Percentiles rank a stretch among this genome's conserved stretches.
These are phyloP conservation scores for Backusella australiensis DNA, from an alignment of 192 early-diverging fungal species.

Conservation along the genomic window DNA sequence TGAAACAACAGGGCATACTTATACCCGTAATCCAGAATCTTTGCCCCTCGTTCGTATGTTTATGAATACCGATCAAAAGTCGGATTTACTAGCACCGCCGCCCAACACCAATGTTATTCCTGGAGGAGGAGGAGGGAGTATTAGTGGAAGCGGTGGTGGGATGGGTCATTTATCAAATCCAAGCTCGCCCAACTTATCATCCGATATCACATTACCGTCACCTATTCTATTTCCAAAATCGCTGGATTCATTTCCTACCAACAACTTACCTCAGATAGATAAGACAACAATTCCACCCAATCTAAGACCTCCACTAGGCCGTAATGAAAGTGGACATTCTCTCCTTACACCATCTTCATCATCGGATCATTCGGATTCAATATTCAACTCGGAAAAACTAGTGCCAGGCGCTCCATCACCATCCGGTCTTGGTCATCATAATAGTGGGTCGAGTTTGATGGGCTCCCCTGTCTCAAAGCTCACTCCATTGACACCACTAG, in stretches of 20 bases:
- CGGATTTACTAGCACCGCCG: neutral
- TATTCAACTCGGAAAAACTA: neutral
- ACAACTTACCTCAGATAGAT: neutral
- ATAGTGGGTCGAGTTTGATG: neutral
- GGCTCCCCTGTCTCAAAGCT: conserved; percentile 8
- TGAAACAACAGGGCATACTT: neutral
- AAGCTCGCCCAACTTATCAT: neutral
- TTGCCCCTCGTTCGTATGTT: conserved; percentile 34
- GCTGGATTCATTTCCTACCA: neutral
- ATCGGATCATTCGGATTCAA: neutral
- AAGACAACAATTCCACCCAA: neutral
- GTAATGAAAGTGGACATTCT: neutral
- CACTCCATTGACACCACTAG: neutral
- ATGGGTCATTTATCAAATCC: neutral
- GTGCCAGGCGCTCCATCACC: conserved; percentile 9
- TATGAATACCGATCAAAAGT: conserved; percentile 8
- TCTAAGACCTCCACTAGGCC: neutral
- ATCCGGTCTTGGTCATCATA: neutral
- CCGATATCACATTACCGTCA: neutral
- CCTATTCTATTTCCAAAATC: conserved; percentile 1
- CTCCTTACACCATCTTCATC: conserved; percentile 4
- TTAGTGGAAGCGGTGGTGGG: too few relatives aligned
- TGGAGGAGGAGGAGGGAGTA: neutral
- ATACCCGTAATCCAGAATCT: conserved; percentile 27
- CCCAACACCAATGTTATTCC: neutral